Percentiles rank a stretch among this genome's conserved stretches.
Evolutionary conservation across 2,329 filamentous ascomycete genomes (phyloP).

Genomic region (Xylaria sp.): DNA sequence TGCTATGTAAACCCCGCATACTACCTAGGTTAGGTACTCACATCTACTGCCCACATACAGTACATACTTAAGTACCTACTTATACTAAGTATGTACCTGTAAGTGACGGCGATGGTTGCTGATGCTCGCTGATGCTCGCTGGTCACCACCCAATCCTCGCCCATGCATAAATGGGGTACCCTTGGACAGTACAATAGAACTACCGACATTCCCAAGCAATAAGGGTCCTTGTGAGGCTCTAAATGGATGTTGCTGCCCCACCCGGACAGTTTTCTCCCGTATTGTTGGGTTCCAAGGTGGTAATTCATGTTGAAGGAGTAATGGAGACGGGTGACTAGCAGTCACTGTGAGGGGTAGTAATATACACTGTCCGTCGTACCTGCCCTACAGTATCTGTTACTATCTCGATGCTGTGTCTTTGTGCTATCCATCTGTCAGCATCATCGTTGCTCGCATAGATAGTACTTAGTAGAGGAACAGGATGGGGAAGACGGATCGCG

Average conservation of each 20-base stretch:
- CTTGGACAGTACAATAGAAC: too few relatives aligned
- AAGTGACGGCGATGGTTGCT: slow-evolving; percentile 10
- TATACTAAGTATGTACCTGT: too few relatives aligned
- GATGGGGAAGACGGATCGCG: background rate
- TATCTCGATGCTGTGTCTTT: slow-evolving; percentile 9
- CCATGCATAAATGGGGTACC: slow-evolving; percentile 27
- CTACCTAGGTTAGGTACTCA: too few relatives aligned
- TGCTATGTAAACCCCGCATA: too few relatives aligned
- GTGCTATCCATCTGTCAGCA: background rate
- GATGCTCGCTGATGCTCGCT: slow-evolving; percentile 11
- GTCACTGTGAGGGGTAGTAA: too few relatives aligned
- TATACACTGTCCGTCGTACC: too few relatives aligned
- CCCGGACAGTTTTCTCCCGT: slow-evolving; percentile 15
- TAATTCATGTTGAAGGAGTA: too few relatives aligned
- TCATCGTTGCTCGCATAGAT: background rate
- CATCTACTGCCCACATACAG: background rate
- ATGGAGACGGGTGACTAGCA: too few relatives aligned
- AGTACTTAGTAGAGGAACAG: background rate
- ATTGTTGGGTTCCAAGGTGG: too few relatives aligned
- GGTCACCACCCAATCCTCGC: slow-evolving; percentile 14
- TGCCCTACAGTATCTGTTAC: background rate
- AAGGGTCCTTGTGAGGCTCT: slow-evolving; percentile 30
- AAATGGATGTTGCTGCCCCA: slow-evolving; percentile 30
- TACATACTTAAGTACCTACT: too few relatives aligned
- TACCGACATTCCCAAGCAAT: slow-evolving; percentile 32